These are phyloP conservation scores for Bryoerythrophyllum caledonicum DNA, from an alignment of 225 moss, liverwort and hornwort genomes.

Conservation along the genomic window DNA sequence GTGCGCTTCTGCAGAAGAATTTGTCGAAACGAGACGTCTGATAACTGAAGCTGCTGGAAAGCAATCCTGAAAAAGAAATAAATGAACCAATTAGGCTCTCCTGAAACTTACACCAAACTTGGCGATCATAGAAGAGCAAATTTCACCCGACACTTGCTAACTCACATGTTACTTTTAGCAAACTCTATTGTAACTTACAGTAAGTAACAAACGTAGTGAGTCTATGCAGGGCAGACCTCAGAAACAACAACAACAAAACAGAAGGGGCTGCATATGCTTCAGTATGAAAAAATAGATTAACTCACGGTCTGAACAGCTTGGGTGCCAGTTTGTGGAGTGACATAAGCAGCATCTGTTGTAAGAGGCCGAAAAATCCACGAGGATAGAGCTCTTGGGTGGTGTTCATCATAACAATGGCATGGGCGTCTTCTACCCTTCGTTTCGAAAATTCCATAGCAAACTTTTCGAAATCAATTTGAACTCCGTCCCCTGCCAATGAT, in stretches of 20 bases:
- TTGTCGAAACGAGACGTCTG: slow-evolving; percentile 39
- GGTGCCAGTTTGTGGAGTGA: slow-evolving; percentile 50
- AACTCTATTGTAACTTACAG: neutral
- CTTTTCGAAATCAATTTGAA: slow-evolving; percentile 25
- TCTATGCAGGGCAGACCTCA: neutral
- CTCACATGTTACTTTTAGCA: neutral
- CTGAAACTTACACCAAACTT: neutral
- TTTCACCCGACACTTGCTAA: neutral
- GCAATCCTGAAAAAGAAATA: slow-evolving; percentile 27
- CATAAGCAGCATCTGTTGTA: slow-evolving; percentile 46
- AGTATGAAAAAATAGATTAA: neutral
- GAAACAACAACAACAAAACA: neutral
- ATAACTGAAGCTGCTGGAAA: slow-evolving; percentile 43
- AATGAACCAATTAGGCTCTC: neutral
- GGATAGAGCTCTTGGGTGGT: slow-evolving; percentile 30
- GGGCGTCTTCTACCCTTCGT: slow-evolving; percentile 51
- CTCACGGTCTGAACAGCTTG: slow-evolving; percentile 43
- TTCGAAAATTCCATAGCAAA: slow-evolving; percentile 47
- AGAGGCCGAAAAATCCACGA: slow-evolving; percentile 24
- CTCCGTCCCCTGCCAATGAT: slow-evolving; percentile 20
- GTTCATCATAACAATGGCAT: slow-evolving; percentile 50
- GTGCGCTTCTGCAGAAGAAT: slow-evolving; percentile 39
- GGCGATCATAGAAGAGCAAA: neutral
- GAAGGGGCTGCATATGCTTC: neutral
- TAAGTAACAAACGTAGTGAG: neutral